phyloP scores from a whole-genome alignment of 768 basidiomycete species.

The Auriscalpium orientale region DNA sequence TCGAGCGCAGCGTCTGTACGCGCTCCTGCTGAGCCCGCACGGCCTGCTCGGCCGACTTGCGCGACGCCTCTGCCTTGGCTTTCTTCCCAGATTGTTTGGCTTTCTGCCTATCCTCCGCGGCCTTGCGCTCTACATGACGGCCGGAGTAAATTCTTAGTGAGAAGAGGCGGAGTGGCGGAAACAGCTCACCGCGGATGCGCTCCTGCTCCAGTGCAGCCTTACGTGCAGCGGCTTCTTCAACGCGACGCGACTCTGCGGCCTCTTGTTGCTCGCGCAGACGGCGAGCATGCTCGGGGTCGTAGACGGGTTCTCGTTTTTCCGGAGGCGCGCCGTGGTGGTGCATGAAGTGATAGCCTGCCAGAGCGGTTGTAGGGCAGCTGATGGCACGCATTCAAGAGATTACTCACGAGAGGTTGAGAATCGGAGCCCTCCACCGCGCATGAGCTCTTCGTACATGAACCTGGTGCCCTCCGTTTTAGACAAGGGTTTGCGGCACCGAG shows the following conservation, averaged over 20 bases:
- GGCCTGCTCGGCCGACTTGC: slow-evolving; percentile 43
- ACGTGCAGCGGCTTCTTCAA: slow-evolving; percentile 39
- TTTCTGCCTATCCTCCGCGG: slow-evolving; percentile 52
- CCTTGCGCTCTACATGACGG: slow-evolving; percentile 34
- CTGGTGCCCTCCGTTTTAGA: slow-evolving; percentile 23
- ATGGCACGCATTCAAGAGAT: neutral
- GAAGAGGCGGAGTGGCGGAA: slow-evolving; percentile 1
- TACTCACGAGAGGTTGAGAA: neutral
- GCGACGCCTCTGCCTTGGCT: slow-evolving; percentile 41
- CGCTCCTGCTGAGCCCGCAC: slow-evolving; percentile 39
- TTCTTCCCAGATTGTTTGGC: slow-evolving; percentile 48
- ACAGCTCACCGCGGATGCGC: slow-evolving; percentile 41
- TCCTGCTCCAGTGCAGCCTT: slow-evolving; percentile 37
- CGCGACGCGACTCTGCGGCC: slow-evolving; percentile 45
- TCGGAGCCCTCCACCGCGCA: slow-evolving; percentile 1
- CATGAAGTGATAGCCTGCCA: too few relatives aligned
- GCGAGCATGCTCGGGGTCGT: slow-evolving; percentile 36
- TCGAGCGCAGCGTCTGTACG: slow-evolving; percentile 50
- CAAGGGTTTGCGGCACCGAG: neutral
- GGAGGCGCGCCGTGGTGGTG: neutral
- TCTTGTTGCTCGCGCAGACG: slow-evolving; percentile 45
- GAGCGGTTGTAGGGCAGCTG: too few relatives aligned
- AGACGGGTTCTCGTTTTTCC: neutral
- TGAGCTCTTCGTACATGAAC: slow-evolving; percentile 37
- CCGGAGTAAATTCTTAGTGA: slow-evolving; percentile 1